A percentile compares a stretch with the other conserved stretches of the same genome.
These are phyloP conservation scores for Tolypocladium pustulatum DNA, from an alignment of 2,329 filamentous ascomycete species.

Conservation along the genomic window DNA sequence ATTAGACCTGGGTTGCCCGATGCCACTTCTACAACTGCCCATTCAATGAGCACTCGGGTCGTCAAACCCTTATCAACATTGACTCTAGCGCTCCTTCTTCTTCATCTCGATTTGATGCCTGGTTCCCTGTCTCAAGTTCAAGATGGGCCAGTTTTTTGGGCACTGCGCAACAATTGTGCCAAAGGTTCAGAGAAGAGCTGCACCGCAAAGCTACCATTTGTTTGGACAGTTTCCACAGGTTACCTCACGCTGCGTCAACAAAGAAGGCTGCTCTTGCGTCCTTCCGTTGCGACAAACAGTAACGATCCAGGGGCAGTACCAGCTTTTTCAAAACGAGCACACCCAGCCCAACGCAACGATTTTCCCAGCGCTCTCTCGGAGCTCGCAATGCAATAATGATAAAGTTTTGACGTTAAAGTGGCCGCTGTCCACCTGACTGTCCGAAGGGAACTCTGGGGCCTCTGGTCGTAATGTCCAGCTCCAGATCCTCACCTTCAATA, in stretches of 20 bases:
- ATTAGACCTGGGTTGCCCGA: no score
- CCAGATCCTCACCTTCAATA: neutral
- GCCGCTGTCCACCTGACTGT: no score
- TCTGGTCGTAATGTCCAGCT: neutral
- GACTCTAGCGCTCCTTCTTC: neutral
- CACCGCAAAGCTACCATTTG: no score
- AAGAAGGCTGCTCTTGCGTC: neutral
- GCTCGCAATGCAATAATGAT: neutral
- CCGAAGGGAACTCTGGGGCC: no score
- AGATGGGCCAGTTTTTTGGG: neutral
- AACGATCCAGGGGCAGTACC: neutral
- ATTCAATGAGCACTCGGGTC: neutral
- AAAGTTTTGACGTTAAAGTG: neutral
- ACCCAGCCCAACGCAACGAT: neutral
- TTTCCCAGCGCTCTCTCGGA: neutral
- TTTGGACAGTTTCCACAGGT: neutral
- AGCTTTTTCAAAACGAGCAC: neutral
- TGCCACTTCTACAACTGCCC: neutral
- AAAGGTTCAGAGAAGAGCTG: neutral
- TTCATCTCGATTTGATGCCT: neutral
- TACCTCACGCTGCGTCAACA: neutral
- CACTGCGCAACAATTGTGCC: neutral
- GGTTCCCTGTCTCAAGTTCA: neutral
- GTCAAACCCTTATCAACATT: neutral
- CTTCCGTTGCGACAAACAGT: neutral